Conservation (phyloP, 768 basidiomycete genomes). For the Coprinopsis marcescibilis region DNA sequence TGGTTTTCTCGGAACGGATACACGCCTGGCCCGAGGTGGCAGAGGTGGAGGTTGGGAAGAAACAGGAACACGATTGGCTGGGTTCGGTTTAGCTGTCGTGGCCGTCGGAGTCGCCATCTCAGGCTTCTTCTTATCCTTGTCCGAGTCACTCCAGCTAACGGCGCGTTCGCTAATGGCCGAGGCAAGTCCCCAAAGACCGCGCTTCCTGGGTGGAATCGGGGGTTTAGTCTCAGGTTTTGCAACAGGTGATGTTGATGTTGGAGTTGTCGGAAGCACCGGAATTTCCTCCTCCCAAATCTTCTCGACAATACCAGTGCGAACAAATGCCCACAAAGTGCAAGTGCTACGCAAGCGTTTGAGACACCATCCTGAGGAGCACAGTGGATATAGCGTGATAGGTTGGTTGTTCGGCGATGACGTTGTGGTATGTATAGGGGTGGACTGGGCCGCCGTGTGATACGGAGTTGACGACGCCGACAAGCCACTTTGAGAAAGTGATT, state of each 20-base stretch:
- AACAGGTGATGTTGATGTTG: not conserved
- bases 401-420: slow-evolving; percentile 19
- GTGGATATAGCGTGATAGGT: slow-evolving; percentile 59
- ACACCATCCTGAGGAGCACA: slow-evolving; percentile 86
- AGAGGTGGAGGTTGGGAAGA: not conserved
- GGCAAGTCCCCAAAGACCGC: slow-evolving; percentile 65
- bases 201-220: slow-evolving; percentile 56
- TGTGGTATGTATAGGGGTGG: slow-evolving; percentile 13
- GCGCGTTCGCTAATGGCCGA: slow-evolving; percentile 56
- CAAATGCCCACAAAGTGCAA: slow-evolving; percentile 88
- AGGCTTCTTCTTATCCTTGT: slow-evolving; percentile 23
- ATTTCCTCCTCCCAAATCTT: slow-evolving; percentile 86
- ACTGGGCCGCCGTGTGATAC: slow-evolving; percentile 5
- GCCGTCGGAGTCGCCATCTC: slow-evolving; percentile 5
- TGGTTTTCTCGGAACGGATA: slow-evolving; percentile 11
- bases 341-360: slow-evolving; percentile 74
- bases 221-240: slow-evolving; percentile 37
- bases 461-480: slow-evolving; percentile 15
- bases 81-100: slow-evolving; percentile 2
- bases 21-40: slow-evolving; percentile 7
- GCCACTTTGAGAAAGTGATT: slow-evolving; percentile 23
- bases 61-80: not conserved
- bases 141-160: slow-evolving; percentile 48
- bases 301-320: slow-evolving; percentile 75
- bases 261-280: slow-evolving; percentile 29